These are phyloP conservation scores for Aspergillus bombycis DNA, from an alignment of 2,329 filamentous ascomycete genomes.

Conservation along the genomic window DNA sequence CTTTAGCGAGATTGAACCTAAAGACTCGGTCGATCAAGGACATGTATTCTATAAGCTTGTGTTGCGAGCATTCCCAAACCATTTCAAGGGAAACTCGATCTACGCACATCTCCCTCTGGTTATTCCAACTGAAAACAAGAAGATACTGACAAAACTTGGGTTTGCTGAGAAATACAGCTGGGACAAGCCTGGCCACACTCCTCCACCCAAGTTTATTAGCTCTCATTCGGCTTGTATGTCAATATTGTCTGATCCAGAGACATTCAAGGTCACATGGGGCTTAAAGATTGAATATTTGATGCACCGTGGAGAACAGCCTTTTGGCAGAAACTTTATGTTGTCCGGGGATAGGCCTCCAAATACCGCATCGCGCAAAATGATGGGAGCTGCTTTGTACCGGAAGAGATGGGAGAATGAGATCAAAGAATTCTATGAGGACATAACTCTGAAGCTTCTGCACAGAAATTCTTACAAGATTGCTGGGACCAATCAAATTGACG, in stretches of 20 bases:
- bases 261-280: conserved; percentile 53
- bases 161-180: conserved; percentile 48
- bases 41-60: conserved; percentile 58
- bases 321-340: conserved; percentile 52
- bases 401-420: conserved; percentile 52
- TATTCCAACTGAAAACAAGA: conserved; percentile 50
- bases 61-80: conserved; percentile 54
- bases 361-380: conserved; percentile 46
- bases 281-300: conserved; percentile 50
- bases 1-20: conserved; percentile 47
- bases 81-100: conserved; percentile 52
- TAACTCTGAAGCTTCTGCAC: conserved; percentile 49
- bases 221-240: conserved; percentile 49
- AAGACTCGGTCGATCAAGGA: conserved; percentile 51
- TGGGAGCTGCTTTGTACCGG: conserved; percentile 48
- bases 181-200: conserved; percentile 32
- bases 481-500: conserved; percentile 50
- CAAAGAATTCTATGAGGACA: conserved; percentile 52
- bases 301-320: conserved; percentile 39
- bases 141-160: conserved; percentile 45
- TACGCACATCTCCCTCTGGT: conserved; percentile 56
- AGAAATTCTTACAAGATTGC: conserved; percentile 51
- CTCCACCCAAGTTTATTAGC: conserved; percentile 46
- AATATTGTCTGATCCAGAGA: conserved; percentile 47
- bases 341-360: conserved; percentile 49